Evolutionary conservation across 1,139 yeast genomes (phyloP).

Genomic region (Pneumocystis murina): DNA sequence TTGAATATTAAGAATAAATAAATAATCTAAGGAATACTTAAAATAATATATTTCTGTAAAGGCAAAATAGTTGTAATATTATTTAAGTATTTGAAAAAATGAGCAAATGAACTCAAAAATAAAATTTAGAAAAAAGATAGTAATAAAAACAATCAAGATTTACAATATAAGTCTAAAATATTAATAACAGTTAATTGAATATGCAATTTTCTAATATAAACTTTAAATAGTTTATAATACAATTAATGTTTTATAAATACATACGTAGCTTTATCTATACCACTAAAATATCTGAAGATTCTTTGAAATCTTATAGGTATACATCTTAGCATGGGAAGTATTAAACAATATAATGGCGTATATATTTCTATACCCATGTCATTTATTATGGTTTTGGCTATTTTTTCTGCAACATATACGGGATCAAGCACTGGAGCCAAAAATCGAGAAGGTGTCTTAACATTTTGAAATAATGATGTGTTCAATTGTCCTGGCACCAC

Average conservation of each 20-base stretch:
- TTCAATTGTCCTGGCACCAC: conserved; percentile 78
- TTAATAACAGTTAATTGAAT: background rate
- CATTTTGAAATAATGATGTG: conserved; percentile 56
- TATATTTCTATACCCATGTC: conserved; percentile 59
- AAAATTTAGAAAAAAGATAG: background rate
- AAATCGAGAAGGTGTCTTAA: conserved; percentile 52
- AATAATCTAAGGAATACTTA: background rate
- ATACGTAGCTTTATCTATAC: conserved; percentile 38
- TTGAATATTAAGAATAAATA: background rate
- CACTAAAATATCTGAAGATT: conserved; percentile 38
- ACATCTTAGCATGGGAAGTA: conserved; percentile 55
- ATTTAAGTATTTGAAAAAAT: background rate
- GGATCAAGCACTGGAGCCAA: conserved; percentile 78
- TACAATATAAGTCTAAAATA: background rate
- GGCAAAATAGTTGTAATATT: background rate
- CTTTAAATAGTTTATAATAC: background rate
- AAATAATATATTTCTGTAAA: background rate
- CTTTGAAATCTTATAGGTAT: conserved; percentile 60
- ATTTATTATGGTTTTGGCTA: conserved; percentile 40
- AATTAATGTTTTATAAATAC: background rate
- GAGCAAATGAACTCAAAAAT: background rate
- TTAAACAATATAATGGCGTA: conserved; percentile 59
- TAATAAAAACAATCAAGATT: background rate
- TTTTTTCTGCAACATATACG: conserved; percentile 40
- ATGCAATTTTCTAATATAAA: background rate